Base-by-base conservation (phyloP, 2,329 filamentous ascomycete species). In the Aureobasidium sp. region DNA sequence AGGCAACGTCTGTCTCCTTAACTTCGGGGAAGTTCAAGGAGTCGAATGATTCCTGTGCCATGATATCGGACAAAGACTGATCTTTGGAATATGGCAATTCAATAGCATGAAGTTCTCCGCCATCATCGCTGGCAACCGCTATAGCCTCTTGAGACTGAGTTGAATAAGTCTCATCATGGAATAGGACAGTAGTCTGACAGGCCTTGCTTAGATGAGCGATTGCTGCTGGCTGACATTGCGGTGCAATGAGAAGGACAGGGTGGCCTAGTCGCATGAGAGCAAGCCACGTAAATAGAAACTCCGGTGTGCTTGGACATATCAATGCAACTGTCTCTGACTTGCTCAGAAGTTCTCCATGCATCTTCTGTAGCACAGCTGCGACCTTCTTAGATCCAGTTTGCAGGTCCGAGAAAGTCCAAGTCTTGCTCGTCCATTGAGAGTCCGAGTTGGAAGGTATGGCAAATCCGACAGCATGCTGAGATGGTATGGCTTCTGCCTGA, bases 251-350 rank as follows among this genome's bases (percentile, higher is more conserved):
- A 17, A 88, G 70, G 2, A 84, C 82, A 0, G 79, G 75, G 66
- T 78, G 76, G 0, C 84, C 84, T 46, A 84, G 67, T 10, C 78
- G 75, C 69, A 86, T 82, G 44, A 87, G 72, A 0, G 78, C 84
- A 2, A 87, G 73, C 84, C 83, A 87, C 0, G 79, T 78, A 56
- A 86, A 76, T 0, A 87, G 72, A 61, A 88, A 86, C 10, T 82
- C 78, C 0, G 79, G 69, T 0, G 80, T 83, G 66, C 84, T 87
- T 0, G 79, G 76, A 63, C 80, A 82, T 0, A 88, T 70, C 10
- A 88, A 68, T 0, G 79, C 85, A 2, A 84, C 73, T 0, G 78
- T 77, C 34, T 70, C 64, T 20, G 67, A 29, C 34, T 62, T 48
- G 27, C 52, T 44, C 42, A 64, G 53, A 61, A 50, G 39, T 55